Evolutionary conservation across 805 yeast species (phyloP), one percentile per base, ranked within the genome.

Genomic region (Metschnikowia gruessii): DNA sequence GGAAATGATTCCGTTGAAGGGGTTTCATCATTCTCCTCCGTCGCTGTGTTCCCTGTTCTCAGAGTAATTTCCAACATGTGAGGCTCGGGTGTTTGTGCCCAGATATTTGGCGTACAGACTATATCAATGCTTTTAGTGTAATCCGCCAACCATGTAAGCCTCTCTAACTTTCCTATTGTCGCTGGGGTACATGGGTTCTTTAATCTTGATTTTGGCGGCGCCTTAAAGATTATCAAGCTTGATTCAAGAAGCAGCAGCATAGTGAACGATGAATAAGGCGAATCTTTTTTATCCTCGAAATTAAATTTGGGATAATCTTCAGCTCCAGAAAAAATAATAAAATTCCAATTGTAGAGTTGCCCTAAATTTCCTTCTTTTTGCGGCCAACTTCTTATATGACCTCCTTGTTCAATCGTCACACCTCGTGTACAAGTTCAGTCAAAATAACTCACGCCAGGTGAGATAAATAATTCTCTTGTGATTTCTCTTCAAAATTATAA

Each of bases 191-290:
- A 51, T 12, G 42, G 37, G 9, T 28, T 17, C 13, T 18, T 13
- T 4, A 42, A 21, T 19, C 43, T 30, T 17, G 34, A 22, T 19
- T 12, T 6, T 8, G 43, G 35, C 1, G 50, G 52, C 12, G 39
- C 47, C 31, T 40, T 47, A 36, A 47, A 47, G 3, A 37, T 32
- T 16, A 50, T 35, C 16, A 45, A 36, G 30, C 39, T 37, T 4
- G 53, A 47, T 13, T 50, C 47, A 22, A 42, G 17, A 17, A 43
- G 45, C 48, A 39, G 43, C 43, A 44, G 46, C 46, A 42, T 16
- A 5, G 4, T 21, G 26, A 12, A 36, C 4, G 12, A 4, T 15
- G 11, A 12, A 3, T 17, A 12, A 12, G n/a, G n/a, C n/a, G n/a
- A n/a, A n/a, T n/a, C n/a, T n/a, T n/a, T n/a, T n/a, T n/a, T n/a